phyloP scores from a whole-genome alignment of 2,329 filamentous ascomycete species.

The Volutella citrinella region DNA sequence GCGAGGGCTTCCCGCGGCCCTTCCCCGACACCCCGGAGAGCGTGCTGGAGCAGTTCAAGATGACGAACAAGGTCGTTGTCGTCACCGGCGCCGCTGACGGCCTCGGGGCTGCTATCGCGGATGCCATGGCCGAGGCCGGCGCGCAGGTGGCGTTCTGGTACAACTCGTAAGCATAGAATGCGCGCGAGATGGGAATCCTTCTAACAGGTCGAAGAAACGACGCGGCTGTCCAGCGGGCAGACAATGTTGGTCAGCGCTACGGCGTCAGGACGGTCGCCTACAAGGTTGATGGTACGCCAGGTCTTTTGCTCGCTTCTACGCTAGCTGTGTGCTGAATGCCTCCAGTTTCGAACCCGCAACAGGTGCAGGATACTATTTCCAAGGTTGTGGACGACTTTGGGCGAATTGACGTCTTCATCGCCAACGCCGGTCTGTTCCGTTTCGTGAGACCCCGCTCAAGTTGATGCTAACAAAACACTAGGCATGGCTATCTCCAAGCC shows the following conservation, averaged over 20 bases:
- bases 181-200: no score
- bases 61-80: slow-evolving; percentile 40
- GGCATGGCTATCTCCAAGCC: slow-evolving; percentile 53
- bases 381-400: slow-evolving; percentile 22
- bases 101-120: slow-evolving; percentile 41
- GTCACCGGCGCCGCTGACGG: slow-evolving; percentile 45
- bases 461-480: slow-evolving; percentile 36
- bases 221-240: slow-evolving; percentile 33
- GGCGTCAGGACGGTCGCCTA: slow-evolving; percentile 38
- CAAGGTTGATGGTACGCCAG: slow-evolving; percentile 30
- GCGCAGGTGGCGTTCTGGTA: slow-evolving; percentile 37
- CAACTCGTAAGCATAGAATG: slow-evolving; percentile 22
- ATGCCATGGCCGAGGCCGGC: slow-evolving; percentile 44
- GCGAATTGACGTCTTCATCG: slow-evolving; percentile 23
- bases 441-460: slow-evolving; percentile 13
- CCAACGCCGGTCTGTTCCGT: slow-evolving; percentile 29
- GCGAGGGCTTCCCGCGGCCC: slow-evolving; percentile 23
- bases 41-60: slow-evolving; percentile 42
- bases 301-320: no score
- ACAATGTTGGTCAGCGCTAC: slow-evolving; percentile 31
- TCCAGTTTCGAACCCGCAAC: slow-evolving; percentile 38
- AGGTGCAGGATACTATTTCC: slow-evolving; percentile 14
- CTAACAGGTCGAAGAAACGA: slow-evolving; percentile 22
- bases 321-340: no score
- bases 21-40: slow-evolving; percentile 29